Base-by-base conservation (phyloP, 2,329 filamentous ascomycete genomes). In the Clarireedia paspali region DNA sequence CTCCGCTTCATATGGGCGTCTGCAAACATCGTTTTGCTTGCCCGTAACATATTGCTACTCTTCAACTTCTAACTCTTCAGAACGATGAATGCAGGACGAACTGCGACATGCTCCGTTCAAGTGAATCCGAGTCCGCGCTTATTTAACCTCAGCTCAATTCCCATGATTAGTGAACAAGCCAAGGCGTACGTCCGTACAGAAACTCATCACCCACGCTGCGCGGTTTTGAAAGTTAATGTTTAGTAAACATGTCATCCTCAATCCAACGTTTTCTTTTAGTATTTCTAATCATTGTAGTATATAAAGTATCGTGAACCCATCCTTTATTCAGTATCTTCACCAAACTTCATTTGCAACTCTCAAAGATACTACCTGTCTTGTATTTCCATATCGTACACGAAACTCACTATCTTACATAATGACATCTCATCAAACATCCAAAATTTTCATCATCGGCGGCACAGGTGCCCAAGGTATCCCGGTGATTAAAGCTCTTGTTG, bases 401-500 rank as follows among this genome's bases (percentile, higher is more conserved):
- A 44, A 4, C 40, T 10, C 17, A 44, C 5, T 17, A 17, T 24
- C 20, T 40, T 30, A 17, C 20, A 57, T 2, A 47, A 59, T 59
- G 57, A 1, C 53, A 17, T 51, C 53, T 38, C 48, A 56, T 47
- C 26, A 56, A 38, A 52, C 50, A n/a, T 59, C 58, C 6, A 64
- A 63, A 53, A 67, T 71, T 56, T 68, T 71, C 60, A 59, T 79
- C 49, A 70, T 80, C 45, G 77, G 77, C 27, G 77, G 73, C 3
- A 79, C 77, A 0, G 77, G 77, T 3, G 77, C 77, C 40, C 77
- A 80, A 64, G 77, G 77, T 14, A 71, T 75, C 14, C 75, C 77
- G 1, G 70, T 80, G 1, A 67, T 78, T 51, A 67, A 70, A 34
- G 72, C 72, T 24, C 71, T 75, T 5, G 68, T 72, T 34, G 56